Percentiles rank a stretch among this genome's conserved stretches.
Evolutionary conservation across 1,139 yeast genomes (phyloP).

Genomic region (Nakaseomyces nivariensis): DNA sequence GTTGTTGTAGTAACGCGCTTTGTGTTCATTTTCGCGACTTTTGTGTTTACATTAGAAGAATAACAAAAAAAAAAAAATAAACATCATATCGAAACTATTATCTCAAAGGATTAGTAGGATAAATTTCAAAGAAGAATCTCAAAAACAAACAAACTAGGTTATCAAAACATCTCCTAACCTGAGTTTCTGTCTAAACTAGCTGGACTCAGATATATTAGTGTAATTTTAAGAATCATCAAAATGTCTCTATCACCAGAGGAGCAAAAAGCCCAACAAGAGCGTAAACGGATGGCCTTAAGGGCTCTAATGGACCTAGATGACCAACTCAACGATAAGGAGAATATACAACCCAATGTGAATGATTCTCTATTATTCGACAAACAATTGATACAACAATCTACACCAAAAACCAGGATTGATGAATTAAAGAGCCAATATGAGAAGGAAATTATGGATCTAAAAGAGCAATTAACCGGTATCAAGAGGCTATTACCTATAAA

Average conservation of each 20-base stretch:
- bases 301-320: not conserved
- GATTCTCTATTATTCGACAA: not conserved
- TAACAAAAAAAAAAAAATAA: not conserved
- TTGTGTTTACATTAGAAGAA: not conserved
- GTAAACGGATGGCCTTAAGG: not conserved
- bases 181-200: too few species aligned
- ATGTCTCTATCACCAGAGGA: slow-evolving; percentile 1
- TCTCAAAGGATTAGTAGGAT: not conserved
- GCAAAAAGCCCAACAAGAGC: not conserved
- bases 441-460: not conserved
- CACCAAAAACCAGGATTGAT: not conserved
- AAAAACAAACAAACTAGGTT: not conserved
- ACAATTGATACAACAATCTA: not conserved
- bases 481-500: not conserved
- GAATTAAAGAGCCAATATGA: not conserved
- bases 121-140: not conserved
- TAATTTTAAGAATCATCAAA: not conserved
- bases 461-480: not conserved
- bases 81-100: not conserved
- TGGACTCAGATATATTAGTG: too few species aligned
- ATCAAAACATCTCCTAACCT: not conserved
- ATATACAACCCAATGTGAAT: not conserved
- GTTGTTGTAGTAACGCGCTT: not conserved
- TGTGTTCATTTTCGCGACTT: not conserved
- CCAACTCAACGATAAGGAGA: not conserved